Conservation (phyloP, 352 stramenopile genomes). For the Pythium chondricola region DNA sequence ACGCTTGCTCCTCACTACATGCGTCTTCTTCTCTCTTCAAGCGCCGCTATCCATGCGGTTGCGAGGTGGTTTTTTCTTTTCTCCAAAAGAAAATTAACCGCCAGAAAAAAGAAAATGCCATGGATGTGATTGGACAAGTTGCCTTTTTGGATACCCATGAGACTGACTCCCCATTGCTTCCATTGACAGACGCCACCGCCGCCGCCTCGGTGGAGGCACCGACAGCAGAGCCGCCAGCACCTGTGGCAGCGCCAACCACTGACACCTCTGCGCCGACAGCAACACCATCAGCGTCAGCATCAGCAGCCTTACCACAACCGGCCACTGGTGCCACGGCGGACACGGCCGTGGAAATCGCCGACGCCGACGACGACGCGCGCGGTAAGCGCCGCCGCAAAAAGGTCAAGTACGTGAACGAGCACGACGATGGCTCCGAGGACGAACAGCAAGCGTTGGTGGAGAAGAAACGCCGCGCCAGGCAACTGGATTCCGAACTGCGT, state of each 20-base stretch:
- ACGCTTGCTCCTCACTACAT: background rate
- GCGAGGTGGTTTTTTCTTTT: too few species aligned
- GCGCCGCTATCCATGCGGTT: background rate
- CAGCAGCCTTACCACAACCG: background rate
- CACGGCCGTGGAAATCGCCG: background rate
- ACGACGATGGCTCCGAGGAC: constrained; percentile 50
- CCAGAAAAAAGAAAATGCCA: too few species aligned
- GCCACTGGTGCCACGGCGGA: background rate
- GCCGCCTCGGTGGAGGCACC: background rate
- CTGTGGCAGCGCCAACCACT: too few species aligned
- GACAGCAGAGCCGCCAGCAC: background rate
- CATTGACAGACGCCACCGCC: background rate
- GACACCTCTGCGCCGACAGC: background rate
- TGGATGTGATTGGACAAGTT: background rate
- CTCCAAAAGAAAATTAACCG: too few species aligned
- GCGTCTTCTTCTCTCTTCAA: fast-evolving
- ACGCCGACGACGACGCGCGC: constrained; percentile 1
- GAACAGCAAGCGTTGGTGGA: constrained; percentile 47
- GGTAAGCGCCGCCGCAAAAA: constrained; percentile 37
- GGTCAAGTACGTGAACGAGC: constrained; percentile 72
- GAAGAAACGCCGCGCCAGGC: constrained; percentile 66
- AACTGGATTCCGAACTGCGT: constrained; percentile 62
- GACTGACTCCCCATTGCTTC: background rate
- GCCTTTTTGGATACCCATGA: background rate
- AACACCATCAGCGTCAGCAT: background rate